Percentiles rank a stretch among this genome's conserved stretches.
Evolutionary conservation across 257 asterid species (phyloP).

Genomic region (Thymus quinquecostatus): DNA sequence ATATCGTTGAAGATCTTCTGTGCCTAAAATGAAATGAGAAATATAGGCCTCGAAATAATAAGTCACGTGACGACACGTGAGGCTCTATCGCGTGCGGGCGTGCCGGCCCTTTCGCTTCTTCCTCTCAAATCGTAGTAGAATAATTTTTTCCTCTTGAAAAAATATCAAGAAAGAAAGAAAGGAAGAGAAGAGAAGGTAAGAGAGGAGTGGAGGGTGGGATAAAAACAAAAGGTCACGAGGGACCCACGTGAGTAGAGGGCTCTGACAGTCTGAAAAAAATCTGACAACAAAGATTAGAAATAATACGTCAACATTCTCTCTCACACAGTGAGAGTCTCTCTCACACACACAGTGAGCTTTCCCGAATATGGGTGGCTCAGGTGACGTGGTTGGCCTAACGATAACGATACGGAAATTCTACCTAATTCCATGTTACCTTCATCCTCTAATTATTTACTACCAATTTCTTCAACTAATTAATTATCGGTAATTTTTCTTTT

Average conservation of each 20-base stretch:
- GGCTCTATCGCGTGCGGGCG: conserved; percentile 37
- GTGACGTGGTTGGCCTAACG: conserved; percentile 32
- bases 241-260: conserved; percentile 44
- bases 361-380: conserved; percentile 13
- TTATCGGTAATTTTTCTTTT: too few species aligned
- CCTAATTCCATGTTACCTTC: conserved; percentile 25
- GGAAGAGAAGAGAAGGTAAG: too few species aligned
- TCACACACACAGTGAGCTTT: conserved; percentile 17
- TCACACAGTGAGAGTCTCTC: conserved; percentile 29
- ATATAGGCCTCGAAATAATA: conserved; percentile 22
- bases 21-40: not conserved
- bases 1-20: too few species aligned
- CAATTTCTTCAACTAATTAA: too few species aligned
- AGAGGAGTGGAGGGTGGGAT: not conserved
- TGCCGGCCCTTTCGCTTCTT: conserved; percentile 27
- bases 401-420: not conserved
- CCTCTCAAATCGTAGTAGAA: too few species aligned
- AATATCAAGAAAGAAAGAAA: not conserved
- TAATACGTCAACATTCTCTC: conserved; percentile 27
- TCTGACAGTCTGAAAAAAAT: conserved; percentile 39
- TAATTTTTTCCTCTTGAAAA: not conserved
- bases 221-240: conserved; percentile 37
- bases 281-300: conserved; percentile 23
- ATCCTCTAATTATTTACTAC: too few species aligned
- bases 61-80: conserved; percentile 42